These are phyloP conservation scores for Marasmius sp. DNA, from an alignment of 1,284 basidiomycete genomes.

Conservation along the genomic window DNA sequence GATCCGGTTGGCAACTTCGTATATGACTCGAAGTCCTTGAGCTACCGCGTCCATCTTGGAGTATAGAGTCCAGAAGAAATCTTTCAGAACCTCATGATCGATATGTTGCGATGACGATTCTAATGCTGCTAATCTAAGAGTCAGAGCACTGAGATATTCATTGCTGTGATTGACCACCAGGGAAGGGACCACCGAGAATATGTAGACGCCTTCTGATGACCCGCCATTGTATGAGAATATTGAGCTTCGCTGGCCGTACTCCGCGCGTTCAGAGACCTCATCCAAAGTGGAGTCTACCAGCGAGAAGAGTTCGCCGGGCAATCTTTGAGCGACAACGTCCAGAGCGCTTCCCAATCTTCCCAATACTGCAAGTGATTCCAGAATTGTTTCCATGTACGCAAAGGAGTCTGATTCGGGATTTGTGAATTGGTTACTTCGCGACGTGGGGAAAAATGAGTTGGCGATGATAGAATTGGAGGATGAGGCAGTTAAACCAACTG, in stretches of 20 bases:
- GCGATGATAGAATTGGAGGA: constrained; percentile 27
- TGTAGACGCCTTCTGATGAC: constrained; percentile 48
- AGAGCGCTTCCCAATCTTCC: constrained; percentile 87
- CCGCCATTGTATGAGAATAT: constrained; percentile 32
- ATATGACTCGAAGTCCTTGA: constrained; percentile 89
- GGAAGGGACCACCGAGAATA: constrained; percentile 42
- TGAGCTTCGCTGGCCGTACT: constrained; percentile 64
- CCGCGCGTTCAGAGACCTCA: constrained; percentile 88
- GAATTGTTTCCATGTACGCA: constrained; percentile 88
- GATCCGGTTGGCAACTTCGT: constrained; percentile 88
- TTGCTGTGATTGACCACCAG: constrained; percentile 23
- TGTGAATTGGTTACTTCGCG: constrained; percentile 21
- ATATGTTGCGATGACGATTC: constrained; percentile 74
- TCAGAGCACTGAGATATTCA: constrained; percentile 41
- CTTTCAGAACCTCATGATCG: constrained; percentile 85
- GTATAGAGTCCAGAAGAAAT: constrained; percentile 98
- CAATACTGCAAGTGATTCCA: constrained; percentile 90
- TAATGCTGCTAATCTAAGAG: constrained; percentile 72
- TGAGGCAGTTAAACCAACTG: constrained; percentile 13
- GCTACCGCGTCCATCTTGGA: constrained; percentile 96
- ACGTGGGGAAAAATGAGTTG: constrained; percentile 22
- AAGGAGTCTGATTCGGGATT: constrained; percentile 96
- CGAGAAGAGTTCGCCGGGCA: constrained; percentile 83
- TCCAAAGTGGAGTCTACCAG: constrained; percentile 87
- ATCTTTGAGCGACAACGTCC: constrained; percentile 83